A percentile compares a stretch with the other conserved stretches of the same genome.
These are phyloP conservation scores for Galium porrigens DNA, from an alignment of 305 asterid genomes.

Conservation along the genomic window DNA sequence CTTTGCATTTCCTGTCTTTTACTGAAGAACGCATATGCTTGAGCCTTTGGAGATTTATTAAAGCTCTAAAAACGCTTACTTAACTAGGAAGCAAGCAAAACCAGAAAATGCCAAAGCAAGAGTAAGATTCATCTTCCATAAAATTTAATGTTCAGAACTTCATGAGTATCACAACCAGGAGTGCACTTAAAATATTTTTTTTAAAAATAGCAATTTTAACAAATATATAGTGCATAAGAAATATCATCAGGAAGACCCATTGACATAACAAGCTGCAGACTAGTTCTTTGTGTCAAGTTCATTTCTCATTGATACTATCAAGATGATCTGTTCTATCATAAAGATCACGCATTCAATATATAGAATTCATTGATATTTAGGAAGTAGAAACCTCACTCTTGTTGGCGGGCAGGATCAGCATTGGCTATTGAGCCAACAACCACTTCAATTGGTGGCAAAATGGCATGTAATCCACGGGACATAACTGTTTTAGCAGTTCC, in stretches of 20 bases:
- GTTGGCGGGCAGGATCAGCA: slow-evolving; percentile 67
- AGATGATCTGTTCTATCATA: background rate
- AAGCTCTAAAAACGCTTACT: background rate
- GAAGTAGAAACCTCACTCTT: slow-evolving; percentile 45
- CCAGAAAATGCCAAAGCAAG: background rate
- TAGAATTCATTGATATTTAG: slow-evolving; percentile 9
- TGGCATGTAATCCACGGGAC: slow-evolving; percentile 97
- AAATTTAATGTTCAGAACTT: background rate
- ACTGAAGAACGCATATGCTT: background rate
- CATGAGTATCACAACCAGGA: background rate
- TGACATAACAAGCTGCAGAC: background rate
- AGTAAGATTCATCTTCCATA: background rate
- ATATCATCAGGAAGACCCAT: background rate
- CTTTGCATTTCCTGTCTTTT: background rate
- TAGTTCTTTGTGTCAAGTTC: background rate
- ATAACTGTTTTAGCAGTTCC: slow-evolving; percentile 98
- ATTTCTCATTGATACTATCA: background rate
- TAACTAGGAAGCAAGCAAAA: background rate
- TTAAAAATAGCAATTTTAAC: background rate
- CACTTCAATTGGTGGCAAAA: slow-evolving; percentile 94
- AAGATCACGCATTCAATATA: background rate
- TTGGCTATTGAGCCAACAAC: slow-evolving; percentile 69
- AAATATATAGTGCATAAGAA: background rate
- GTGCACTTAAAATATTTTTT: too few species aligned
- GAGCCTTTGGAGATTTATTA: background rate